Conservation (phyloP, 345 rosid genomes). For the Arabidopsis arenosa region DNA sequence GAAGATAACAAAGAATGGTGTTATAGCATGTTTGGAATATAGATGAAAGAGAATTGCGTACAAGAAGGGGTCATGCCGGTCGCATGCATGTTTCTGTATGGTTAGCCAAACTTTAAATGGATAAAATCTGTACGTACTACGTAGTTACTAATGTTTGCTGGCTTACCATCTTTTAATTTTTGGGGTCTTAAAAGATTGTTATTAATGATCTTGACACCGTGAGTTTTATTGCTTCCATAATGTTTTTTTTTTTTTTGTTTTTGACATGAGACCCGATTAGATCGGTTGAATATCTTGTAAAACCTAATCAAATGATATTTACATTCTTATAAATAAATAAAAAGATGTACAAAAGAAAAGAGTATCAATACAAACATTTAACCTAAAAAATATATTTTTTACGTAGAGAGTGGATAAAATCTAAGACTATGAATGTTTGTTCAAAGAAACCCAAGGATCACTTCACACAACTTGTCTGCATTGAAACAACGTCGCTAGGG, state of each 20-base stretch:
- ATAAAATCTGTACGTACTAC: background rate
- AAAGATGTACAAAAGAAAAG: no score
- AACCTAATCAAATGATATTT: no score
- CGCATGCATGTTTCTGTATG: slow-evolving; percentile 30
- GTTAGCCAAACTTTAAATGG: background rate
- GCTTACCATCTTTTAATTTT: background rate
- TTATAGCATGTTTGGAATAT: background rate
- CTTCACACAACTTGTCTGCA: background rate
- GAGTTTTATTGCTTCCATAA: no score
- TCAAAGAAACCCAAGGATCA: background rate
- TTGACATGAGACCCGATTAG: no score
- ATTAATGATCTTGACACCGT: no score
- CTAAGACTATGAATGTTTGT: background rate
- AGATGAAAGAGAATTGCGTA: slow-evolving; percentile 12
- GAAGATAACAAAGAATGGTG: background rate
- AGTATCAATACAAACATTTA: no score
- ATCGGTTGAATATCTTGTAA: no score
- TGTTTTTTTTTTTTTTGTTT: no score
- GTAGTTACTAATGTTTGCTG: background rate
- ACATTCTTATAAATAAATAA: no score
- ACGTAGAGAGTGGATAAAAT: no score
- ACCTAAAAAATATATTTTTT: no score
- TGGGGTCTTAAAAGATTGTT: background rate
- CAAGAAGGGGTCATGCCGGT: background rate
- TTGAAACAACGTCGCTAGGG: background rate